Evolutionary conservation across 805 yeast species (phyloP).

Genomic region (Ogataea dorogensis): DNA sequence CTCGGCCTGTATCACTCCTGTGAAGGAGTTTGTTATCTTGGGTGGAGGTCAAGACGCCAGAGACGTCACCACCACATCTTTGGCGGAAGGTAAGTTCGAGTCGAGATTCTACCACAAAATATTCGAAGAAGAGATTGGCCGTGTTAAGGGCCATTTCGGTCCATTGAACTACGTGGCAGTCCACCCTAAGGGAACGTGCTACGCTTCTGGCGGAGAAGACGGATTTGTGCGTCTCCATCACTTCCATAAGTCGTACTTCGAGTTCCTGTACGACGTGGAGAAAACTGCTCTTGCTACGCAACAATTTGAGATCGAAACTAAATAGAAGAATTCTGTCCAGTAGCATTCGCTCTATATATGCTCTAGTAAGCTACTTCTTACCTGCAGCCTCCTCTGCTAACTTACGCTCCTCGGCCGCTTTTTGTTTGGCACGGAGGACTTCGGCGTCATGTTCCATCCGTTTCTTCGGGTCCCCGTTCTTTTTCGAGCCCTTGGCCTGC

Average conservation of each 20-base stretch:
- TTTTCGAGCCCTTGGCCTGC: slow-evolving; percentile 55
- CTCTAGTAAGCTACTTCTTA: slow-evolving; percentile 14
- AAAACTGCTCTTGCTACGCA: slow-evolving; percentile 59
- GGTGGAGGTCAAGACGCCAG: slow-evolving; percentile 99
- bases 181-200: slow-evolving; percentile 90
- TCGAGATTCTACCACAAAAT: slow-evolving; percentile 94
- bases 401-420: slow-evolving; percentile 57
- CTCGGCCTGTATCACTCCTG: slow-evolving; percentile 91
- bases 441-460: slow-evolving; percentile 90
- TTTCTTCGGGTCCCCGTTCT: slow-evolving; percentile 80
- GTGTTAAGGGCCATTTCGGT: slow-evolving; percentile 98
- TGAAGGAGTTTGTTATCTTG: slow-evolving; percentile 84
- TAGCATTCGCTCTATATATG: no score
- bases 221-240: slow-evolving; percentile 94
- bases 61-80: slow-evolving; percentile 95
- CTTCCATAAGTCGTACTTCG: slow-evolving; percentile 90
- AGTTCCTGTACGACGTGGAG: slow-evolving; percentile 90
- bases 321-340: no score
- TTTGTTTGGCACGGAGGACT: slow-evolving; percentile 84
- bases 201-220: slow-evolving; percentile 98
- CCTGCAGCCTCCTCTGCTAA: slow-evolving; percentile 28
- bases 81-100: slow-evolving; percentile 93
- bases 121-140: slow-evolving; percentile 93
- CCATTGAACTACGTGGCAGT: slow-evolving; percentile 92
- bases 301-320: slow-evolving; percentile 19